Percentiles rank a stretch among this genome's conserved stretches.
Conservation (phyloP, 441 rosid species). For the Isatis lusitanica region DNA sequence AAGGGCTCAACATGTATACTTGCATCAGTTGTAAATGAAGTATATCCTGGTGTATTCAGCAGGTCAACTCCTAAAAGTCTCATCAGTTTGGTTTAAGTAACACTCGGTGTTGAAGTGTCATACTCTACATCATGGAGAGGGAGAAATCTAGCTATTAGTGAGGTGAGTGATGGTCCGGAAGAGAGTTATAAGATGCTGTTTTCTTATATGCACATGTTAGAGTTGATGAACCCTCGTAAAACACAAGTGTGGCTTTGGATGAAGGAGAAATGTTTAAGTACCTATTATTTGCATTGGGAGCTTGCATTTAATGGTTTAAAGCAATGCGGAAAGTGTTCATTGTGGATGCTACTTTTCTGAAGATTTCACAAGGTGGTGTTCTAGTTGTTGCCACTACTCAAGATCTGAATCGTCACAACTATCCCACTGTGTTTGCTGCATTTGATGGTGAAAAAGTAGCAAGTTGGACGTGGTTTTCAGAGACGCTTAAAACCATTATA, state of each 20-base stretch:
- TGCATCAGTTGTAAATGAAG: not conserved
- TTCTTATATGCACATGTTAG: not conserved
- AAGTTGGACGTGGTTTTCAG: too few species aligned
- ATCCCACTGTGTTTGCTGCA: too few species aligned
- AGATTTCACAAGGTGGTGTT: too few species aligned
- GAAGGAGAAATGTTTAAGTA: not conserved
- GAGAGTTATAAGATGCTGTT: not conserved
- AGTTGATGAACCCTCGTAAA: not conserved
- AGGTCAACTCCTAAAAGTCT: not conserved
- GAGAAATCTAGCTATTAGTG: not conserved
- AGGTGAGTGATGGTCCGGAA: not conserved
- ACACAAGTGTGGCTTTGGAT: not conserved
- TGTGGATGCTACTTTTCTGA: too few species aligned
- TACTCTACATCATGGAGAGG: not conserved
- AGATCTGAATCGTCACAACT: too few species aligned
- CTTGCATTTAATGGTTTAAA: too few species aligned
- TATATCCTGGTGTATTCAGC: not conserved
- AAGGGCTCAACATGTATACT: not conserved
- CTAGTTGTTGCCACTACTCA: too few species aligned
- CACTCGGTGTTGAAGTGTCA: not conserved
- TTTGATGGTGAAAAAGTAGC: too few species aligned
- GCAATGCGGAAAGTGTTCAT: too few species aligned
- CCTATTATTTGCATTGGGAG: too few species aligned
- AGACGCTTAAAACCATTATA: too few species aligned
- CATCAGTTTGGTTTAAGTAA: not conserved